phyloP scores from a whole-genome alignment of 371 early-diverging fungal genomes.

The Rhizopus arrhizus region DNA sequence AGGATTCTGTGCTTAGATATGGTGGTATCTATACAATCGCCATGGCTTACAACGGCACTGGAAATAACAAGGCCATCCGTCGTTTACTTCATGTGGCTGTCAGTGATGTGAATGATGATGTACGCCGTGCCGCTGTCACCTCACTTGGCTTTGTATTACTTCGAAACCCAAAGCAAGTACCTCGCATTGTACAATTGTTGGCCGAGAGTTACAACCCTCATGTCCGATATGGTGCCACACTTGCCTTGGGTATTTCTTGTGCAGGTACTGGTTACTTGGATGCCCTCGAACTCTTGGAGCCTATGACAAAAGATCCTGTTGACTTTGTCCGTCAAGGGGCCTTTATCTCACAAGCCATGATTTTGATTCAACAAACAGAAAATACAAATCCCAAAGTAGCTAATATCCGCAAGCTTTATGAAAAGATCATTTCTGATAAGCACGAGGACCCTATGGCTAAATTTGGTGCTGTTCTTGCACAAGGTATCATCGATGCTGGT shows the following conservation, averaged over 20 bases:
- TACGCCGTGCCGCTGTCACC: constrained; percentile 97
- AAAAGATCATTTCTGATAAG: constrained; percentile 90
- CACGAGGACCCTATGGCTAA: constrained; percentile 93
- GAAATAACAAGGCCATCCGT: constrained; percentile 94
- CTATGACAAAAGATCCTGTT: constrained; percentile 95
- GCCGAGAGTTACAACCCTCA: constrained; percentile 98
- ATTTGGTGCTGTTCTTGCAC: constrained; percentile 97
- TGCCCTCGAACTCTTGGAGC: constrained; percentile 95
- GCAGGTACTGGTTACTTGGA: constrained; percentile 94
- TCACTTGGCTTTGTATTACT: constrained; percentile 95
- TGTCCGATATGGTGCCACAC: constrained; percentile 96
- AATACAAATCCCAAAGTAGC: constrained; percentile 76
- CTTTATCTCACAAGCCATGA: constrained; percentile 96
- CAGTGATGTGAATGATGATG: constrained; percentile 98
- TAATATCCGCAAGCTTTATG: constrained; percentile 81
- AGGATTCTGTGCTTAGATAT: constrained; percentile 94
- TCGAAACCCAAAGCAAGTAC: constrained; percentile 90
- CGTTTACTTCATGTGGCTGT: constrained; percentile 95
- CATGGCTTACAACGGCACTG: constrained; percentile 97
- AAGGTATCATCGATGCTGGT: constrained; percentile 98
- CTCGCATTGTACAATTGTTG: constrained; percentile 95
- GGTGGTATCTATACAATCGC: constrained; percentile 96
- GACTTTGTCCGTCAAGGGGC: constrained; percentile 99
- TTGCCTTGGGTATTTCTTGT: constrained; percentile 98
- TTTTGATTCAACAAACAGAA: constrained; percentile 96